Conservation (phyloP, 352 stramenopile species). For the Thraustotheca clavata region DNA sequence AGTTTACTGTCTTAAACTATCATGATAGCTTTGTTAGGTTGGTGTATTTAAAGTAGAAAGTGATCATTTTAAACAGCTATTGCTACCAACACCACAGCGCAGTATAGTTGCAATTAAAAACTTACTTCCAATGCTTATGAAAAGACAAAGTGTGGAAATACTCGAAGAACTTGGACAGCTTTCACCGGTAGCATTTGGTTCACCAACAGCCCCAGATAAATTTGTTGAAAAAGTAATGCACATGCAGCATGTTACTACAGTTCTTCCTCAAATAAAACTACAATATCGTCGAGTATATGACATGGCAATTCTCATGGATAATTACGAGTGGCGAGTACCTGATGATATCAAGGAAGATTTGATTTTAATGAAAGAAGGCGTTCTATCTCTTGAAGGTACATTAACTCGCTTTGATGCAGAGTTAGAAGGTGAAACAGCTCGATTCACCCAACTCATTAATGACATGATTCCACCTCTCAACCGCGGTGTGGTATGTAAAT, state of each 20-base stretch:
- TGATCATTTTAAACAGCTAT: slow-evolving; percentile 66
- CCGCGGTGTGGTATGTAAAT: slow-evolving; percentile 32
- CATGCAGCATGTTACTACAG: slow-evolving; percentile 58
- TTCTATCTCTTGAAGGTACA: slow-evolving; percentile 83
- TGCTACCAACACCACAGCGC: slow-evolving; percentile 84
- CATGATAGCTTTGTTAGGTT: slow-evolving; percentile 25
- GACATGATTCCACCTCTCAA: slow-evolving; percentile 80
- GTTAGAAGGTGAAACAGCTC: slow-evolving; percentile 86
- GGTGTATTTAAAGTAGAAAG: slow-evolving; percentile 92
- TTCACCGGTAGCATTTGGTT: slow-evolving; percentile 75
- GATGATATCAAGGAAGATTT: slow-evolving; percentile 91
- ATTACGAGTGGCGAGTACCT: slow-evolving; percentile 84
- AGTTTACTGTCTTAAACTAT: background rate
- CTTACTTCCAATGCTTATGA: slow-evolving; percentile 88
- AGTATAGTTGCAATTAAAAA: slow-evolving; percentile 77
- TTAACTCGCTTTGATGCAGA: slow-evolving; percentile 85
- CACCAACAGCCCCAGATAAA: slow-evolving; percentile 46
- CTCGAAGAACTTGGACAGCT: slow-evolving; percentile 78
- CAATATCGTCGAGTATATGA: slow-evolving; percentile 73
- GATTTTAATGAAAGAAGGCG: slow-evolving; percentile 90
- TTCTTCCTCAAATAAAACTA: slow-evolving; percentile 59
- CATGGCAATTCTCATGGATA: slow-evolving; percentile 87
- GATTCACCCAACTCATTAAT: slow-evolving; percentile 86
- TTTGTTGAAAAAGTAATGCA: slow-evolving; percentile 87
- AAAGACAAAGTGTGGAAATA: slow-evolving; percentile 59